Evolutionary conservation across 2,329 filamentous ascomycete species (phyloP).

Genomic region (Setomelanomma holmii): DNA sequence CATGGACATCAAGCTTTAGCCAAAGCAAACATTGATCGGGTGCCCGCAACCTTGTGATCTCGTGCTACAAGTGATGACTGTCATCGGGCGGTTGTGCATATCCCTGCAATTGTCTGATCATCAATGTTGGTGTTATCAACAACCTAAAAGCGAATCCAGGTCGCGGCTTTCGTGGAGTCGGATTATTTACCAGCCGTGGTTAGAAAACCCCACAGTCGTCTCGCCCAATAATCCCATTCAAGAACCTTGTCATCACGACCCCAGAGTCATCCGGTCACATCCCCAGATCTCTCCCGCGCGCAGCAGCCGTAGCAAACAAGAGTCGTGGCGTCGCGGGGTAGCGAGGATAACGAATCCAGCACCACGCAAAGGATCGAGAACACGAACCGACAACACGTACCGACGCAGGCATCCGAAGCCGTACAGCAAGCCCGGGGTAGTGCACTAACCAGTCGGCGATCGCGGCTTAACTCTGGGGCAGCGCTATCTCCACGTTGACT

Average conservation of each 20-base stretch:
- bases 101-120: too few relatives aligned
- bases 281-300: neutral
- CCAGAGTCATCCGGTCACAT: neutral
- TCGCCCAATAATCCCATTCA: neutral
- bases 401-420: slow-evolving; percentile 2
- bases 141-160: neutral
- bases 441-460: slow-evolving; percentile 5
- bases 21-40: too few relatives aligned
- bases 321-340: slow-evolving; percentile 1
- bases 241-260: neutral
- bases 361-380: neutral
- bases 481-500: slow-evolving; percentile 12
- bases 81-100: too few relatives aligned
- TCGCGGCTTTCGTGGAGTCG: neutral
- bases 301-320: neutral
- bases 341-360: neutral
- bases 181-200: neutral
- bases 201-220: neutral
- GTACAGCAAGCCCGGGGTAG: neutral
- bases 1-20: too few relatives aligned
- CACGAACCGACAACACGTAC: slow-evolving; percentile 1
- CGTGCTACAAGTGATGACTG: too few relatives aligned
- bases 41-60: too few relatives aligned
- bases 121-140: neutral
- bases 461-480: slow-evolving; percentile 10